A percentile compares a stretch with the other conserved stretches of the same genome.
Evolutionary conservation across 495 filamentous ascomycete genomes (phyloP).

Genomic region (Tirmania nivea): DNA sequence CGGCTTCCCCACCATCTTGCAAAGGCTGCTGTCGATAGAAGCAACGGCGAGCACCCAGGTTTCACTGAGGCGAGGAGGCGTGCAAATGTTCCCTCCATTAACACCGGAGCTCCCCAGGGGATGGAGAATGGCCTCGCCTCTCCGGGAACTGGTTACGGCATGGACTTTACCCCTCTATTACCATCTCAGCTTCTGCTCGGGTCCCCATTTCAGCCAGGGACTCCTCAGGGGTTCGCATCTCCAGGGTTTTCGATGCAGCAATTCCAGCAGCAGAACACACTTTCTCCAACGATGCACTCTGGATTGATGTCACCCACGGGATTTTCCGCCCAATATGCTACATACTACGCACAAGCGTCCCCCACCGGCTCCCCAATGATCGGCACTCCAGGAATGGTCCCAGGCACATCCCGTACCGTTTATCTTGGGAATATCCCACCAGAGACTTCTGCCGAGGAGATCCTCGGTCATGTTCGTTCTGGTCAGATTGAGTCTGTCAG

Average conservation of each 20-base stretch:
- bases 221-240: constrained; percentile 67
- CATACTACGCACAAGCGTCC: constrained; percentile 16
- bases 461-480: constrained; percentile 87
- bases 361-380: constrained; percentile 49
- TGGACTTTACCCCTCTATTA: constrained; percentile 93
- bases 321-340: constrained; percentile 17
- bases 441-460: constrained; percentile 95
- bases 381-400: constrained; percentile 54
- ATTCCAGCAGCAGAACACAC: constrained; percentile 56
- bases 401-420: constrained; percentile 84
- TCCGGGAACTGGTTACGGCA: constrained; percentile 76
- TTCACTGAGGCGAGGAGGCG: constrained; percentile 53
- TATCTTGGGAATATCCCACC: constrained; percentile 95
- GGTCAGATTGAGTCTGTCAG: constrained; percentile 97
- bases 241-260: constrained; percentile 74
- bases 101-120: constrained; percentile 44
- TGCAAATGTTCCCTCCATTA: constrained; percentile 78
- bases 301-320: constrained; percentile 19
- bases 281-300: constrained; percentile 52
- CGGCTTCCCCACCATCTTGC: constrained; percentile 41
- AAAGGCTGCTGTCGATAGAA: constrained; percentile 54
- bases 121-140: constrained; percentile 50
- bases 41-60: constrained; percentile 41
- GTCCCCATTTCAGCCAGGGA: constrained; percentile 90
- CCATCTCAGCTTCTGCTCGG: constrained; percentile 87